Base-by-base conservation (phyloP, 345 rosid genomes). In the Raphanus raphanistrum region DNA sequence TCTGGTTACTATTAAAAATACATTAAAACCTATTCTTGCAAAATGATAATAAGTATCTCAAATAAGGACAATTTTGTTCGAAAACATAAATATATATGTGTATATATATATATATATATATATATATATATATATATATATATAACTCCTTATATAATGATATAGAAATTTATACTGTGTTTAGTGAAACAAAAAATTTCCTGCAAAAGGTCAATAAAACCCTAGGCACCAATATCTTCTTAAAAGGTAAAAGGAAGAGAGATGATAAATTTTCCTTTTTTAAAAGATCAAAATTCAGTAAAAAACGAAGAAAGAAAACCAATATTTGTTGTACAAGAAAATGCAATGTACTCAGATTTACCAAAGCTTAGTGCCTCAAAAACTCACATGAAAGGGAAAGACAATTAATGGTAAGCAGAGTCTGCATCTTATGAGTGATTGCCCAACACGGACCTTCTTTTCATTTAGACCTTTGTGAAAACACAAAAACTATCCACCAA, bases 381-480 rank as follows among this genome's bases (percentile, higher is more conserved):
- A 70, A 58, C 80, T 80, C 83, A 76, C 80, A 81, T 21, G 74
- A 76, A 75, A 80, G 70, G 79, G 35, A 35, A 74, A 75, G 79
- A 75, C 76, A 80, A 75, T 72, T 75, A 80, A 75, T 80, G 63
- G 83, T 70, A 64, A 80, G 72, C 75, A 80, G 79, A 80, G 73
- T 80, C 79, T 80, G 79, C 33, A 32, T 70, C 83, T 70, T 79
- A 80, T 80, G 82, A 75, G 79, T 80, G 72, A 70, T 70, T 80
- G 72, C 72, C 71, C 66, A 79, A 74, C 75, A 74, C 69, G 71
- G 74, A 63, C 79, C 61, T 65, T 79, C 78, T 68, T 79, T 79
- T 79, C 78, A 73, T 62, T 73, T 78, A 71, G 72, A 72, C 73
- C 63, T 79, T 73, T 79, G 78, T 79, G 78, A 68, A 79, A 79